Percentiles rank a stretch among this genome's conserved stretches.
Conservation (phyloP, 352 stramenopile genomes). For the Globisporangium paroecandrum region DNA sequence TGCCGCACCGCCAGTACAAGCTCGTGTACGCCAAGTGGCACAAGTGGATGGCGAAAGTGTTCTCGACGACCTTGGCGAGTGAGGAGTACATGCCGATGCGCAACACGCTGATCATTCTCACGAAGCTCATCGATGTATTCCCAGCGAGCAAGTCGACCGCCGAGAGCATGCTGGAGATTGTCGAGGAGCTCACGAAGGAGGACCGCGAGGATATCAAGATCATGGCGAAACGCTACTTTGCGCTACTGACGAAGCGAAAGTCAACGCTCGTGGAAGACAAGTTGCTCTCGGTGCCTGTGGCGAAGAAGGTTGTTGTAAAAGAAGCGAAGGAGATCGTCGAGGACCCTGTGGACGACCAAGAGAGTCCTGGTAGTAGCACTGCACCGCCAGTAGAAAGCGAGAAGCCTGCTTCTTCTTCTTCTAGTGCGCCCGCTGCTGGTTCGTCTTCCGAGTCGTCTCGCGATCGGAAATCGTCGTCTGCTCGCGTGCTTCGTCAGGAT, state of each 20-base stretch:
- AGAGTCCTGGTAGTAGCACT: not conserved
- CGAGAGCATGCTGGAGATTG: constrained; percentile 57
- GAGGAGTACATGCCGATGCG: constrained; percentile 84
- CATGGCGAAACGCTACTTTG: constrained; percentile 86
- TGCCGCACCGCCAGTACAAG: constrained; percentile 77
- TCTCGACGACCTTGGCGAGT: constrained; percentile 52
- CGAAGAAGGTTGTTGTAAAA: constrained; percentile 23
- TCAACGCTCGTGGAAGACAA: constrained; percentile 62
- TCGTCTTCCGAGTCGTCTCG: constrained; percentile 8
- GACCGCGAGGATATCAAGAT: constrained; percentile 88
- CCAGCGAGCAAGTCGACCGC: constrained; percentile 55
- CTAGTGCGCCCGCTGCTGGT: constrained; percentile 6
- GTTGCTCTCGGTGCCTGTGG: constrained; percentile 27
- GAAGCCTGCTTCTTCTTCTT: not conserved
- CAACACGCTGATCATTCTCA: constrained; percentile 84
- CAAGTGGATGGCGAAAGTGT: constrained; percentile 62
- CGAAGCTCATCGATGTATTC: constrained; percentile 87
- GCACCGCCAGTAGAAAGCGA: not conserved
- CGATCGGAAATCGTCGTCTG: constrained; percentile 11
- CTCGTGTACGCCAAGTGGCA: constrained; percentile 74
- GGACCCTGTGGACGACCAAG: constrained; percentile 2
- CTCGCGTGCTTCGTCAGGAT: constrained; percentile 31
- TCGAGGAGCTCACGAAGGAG: constrained; percentile 73
- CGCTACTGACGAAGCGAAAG: constrained; percentile 77
- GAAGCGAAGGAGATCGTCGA: constrained; percentile 25